Base-by-base conservation (phyloP, 2,329 filamentous ascomycete genomes). In the Daldinia sp. region DNA sequence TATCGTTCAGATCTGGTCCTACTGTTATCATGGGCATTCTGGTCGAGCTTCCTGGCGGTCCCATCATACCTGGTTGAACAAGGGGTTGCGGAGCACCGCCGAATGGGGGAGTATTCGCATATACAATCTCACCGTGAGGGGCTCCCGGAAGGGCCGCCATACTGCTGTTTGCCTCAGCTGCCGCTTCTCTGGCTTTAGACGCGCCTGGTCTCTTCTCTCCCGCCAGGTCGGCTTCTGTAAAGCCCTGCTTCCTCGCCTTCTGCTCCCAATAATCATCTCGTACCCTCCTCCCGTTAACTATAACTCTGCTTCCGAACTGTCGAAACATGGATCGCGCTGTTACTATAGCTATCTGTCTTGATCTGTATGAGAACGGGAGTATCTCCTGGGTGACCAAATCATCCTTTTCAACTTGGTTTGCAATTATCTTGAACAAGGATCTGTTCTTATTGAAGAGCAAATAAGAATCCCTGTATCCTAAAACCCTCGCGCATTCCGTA, bases 261-360 rank as follows among this genome's bases (percentile, higher is more conserved):
- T 91, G 93, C 81, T 98, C 96, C 96, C 96, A 99, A 81, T 99
- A 99, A 79, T 99, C 96, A 81, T 99, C 96, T 56, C 96, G 91
- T 46, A 99, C 96, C 65, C 96, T 87, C 70, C 95, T 88, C 37
- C 96, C 96, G 76, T 94, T 93, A 39, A 92, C 89, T 71, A 99
- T 96, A 59, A 99, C 92, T 70, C 96, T 89, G 80, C 94, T 98
- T 55, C 96, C 96, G 80, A 99, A 99, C 79, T 99, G 96, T 48
- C 96, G 90, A 81, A 98, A 99, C 96, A 99, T 99, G 74, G 95
- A 98, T 72, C 93, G 90, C 33, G 96, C 96, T 0, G 96, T 98
- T 48, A 99, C 96, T 70, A 99, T 98, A 58, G 96, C 96, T 74
- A 99, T 99, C 81, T 99, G 96, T 57, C 96, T 90, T n/a, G 96